Base-by-base conservation (phyloP, 192 early-diverging fungal genomes). In the Chytriomyces hyalinus region DNA sequence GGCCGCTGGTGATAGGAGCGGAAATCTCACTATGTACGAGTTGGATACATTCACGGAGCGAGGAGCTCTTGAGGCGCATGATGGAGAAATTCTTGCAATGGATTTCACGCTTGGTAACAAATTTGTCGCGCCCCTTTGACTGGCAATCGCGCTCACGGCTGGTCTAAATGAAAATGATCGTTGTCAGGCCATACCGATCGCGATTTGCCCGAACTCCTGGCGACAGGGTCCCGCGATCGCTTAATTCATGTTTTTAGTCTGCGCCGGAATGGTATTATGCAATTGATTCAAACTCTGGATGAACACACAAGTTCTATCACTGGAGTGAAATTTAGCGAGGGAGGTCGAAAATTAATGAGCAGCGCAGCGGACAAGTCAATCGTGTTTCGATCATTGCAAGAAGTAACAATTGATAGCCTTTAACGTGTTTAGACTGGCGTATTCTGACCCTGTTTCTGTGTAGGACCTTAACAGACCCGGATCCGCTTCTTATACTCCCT, bases 301-400 rank as follows among this genome's bases (percentile, higher is more conserved):
- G 94, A 95, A 67, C 94, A 95, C 69, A 93, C 94, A 57, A 93
- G 93, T 1, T 93, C 94, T 0, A 91, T 95, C 6, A 94, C 92
- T 6, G 82, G 86, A 36, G 88, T 95, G 49, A 83, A 84, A 63
- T 95, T 95, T 75, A 81, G 88, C 6, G 83, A 85, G 59, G 78
- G 84, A 65, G 93, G 92, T 15, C 81, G 79, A 22, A 87, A 84
- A 28, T 81, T 95, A 44, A 84, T 95, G 51, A 94, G 92, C 66
- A 93, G 91, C 78, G 92, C 87, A 8, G 93, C 93, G 8, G 94
- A 95, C 74, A 95, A 95, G 81, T 91, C 92, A 22, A 80, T 95
- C 6, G 90, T 93, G 5, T 95, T 95, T 66, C 85, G 94, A 44
- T 50, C 73, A 36, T 11, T 83, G 13, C 74, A 80, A 62, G 78